Conservation (phyloP, 2,329 filamentous ascomycete species). For the Hypomyces perniciosus region DNA sequence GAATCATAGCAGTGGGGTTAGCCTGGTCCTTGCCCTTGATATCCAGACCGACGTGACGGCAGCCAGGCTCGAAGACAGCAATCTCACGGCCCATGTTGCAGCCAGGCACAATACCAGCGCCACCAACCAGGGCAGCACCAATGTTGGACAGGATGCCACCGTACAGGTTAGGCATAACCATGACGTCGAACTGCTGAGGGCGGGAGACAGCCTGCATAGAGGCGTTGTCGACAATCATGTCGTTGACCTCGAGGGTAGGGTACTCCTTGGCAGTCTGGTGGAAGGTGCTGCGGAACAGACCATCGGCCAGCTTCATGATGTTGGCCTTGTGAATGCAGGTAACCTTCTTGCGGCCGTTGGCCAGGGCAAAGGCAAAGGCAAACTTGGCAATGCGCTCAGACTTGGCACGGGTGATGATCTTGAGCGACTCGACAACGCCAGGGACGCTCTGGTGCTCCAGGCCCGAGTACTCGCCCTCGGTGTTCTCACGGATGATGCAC, state of each 20-base stretch:
- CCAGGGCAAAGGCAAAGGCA: slow-evolving; percentile 93
- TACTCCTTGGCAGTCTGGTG: slow-evolving; percentile 90
- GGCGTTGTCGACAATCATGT: slow-evolving; percentile 99
- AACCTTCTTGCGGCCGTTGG: slow-evolving; percentile 98
- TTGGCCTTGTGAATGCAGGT: slow-evolving; percentile 99
- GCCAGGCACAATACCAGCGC: slow-evolving; percentile 92
- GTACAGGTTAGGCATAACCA: slow-evolving; percentile 99
- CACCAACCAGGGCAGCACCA: slow-evolving; percentile 91
- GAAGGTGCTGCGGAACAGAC: slow-evolving; percentile 97
- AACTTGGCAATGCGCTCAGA: slow-evolving; percentile 99
- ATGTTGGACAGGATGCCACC: slow-evolving; percentile 99
- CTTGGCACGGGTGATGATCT: slow-evolving; percentile 99
- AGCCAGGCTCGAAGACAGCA: slow-evolving; percentile 97
- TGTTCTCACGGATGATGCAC: slow-evolving; percentile 99
- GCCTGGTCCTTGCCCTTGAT: slow-evolving; percentile 99
- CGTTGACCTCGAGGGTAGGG: slow-evolving; percentile 90
- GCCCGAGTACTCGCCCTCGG: slow-evolving; percentile 98
- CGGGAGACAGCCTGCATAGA: slow-evolving; percentile 97
- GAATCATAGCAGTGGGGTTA: slow-evolving; percentile 92
- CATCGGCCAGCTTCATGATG: slow-evolving; percentile 99
- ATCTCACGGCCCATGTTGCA: slow-evolving; percentile 99
- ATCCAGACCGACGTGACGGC: slow-evolving; percentile 97
- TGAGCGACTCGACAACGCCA: slow-evolving; percentile 97
- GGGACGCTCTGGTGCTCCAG: slow-evolving; percentile 96
- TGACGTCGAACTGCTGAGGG: slow-evolving; percentile 97